A percentile compares a stretch with the other conserved stretches of the same genome.
Evolutionary conservation across 495 filamentous ascomycete genomes (phyloP).

Genomic region (Penicillium cataractarum): DNA sequence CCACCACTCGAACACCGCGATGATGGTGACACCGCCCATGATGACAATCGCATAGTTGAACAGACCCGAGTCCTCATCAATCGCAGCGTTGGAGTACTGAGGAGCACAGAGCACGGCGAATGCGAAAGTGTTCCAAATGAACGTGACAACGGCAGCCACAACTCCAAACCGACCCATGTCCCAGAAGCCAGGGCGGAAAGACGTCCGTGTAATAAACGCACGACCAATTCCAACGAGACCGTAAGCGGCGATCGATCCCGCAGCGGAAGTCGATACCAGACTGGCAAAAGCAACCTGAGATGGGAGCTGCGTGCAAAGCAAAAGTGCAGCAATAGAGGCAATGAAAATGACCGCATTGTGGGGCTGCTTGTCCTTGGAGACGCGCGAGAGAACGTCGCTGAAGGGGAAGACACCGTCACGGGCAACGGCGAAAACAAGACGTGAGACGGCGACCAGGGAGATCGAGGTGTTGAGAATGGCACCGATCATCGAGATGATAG

Average conservation of each 20-base stretch:
- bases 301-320: constrained; percentile 41
- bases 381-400: constrained; percentile 34
- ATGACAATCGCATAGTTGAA: constrained; percentile 46
- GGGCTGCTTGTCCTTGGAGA: constrained; percentile 40
- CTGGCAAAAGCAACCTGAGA: constrained; percentile 41
- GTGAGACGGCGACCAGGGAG: constrained; percentile 40
- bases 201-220: constrained; percentile 35
- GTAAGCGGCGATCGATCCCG: constrained; percentile 42
- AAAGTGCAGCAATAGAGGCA: constrained; percentile 32
- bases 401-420: constrained; percentile 44
- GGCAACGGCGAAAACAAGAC: constrained; percentile 45
- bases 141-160: constrained; percentile 36
- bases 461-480: constrained; percentile 44
- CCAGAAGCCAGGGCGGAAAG: constrained; percentile 36
- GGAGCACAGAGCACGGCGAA: constrained; percentile 41
- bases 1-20: constrained; percentile 40
- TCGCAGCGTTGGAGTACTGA: constrained; percentile 32
- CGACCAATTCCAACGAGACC: constrained; percentile 40
- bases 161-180: constrained; percentile 38
- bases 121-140: constrained; percentile 42
- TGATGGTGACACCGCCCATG: constrained; percentile 40
- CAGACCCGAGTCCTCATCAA: constrained; percentile 31
- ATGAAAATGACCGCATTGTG: constrained; percentile 45
- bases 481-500: constrained; percentile 39
- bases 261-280: constrained; percentile 40